Evolutionary conservation across 2,329 filamentous ascomycete species (phyloP), one percentile per base, ranked within the genome.

Genomic region (Phaeosphaeriaceae sp.): DNA sequence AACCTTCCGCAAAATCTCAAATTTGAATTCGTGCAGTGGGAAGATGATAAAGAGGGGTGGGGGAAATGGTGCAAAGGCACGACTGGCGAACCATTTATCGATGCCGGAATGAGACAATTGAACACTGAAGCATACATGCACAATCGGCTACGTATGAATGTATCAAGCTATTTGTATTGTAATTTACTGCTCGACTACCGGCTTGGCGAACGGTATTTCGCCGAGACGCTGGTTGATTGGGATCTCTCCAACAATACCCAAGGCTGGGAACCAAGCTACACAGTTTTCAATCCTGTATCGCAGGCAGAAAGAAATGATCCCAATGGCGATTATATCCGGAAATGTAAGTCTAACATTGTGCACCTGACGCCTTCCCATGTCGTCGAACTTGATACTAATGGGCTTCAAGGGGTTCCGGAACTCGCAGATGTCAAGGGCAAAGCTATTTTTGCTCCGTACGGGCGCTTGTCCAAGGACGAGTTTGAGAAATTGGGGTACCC

Each of bases 91-190:
- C 79, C 79, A 0, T 80, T 81, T 37, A 71, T 82, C 6, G 79
- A 81, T 52, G 78, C 79, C 0, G 79, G 79, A 0, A 81, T 82
- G 79, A 63, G 79, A 2, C 79, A 81, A 46, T 62, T 82, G 35
- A 77, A 77, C 34, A 53, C 66, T 1, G 79, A 81, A 52, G 77
- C 72, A 1, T 81, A 78, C 51, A 81, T 82, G 79, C 79, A 82
- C 52, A 81, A 81, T 46, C 73, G 79, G 0, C 62, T 78, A 9
- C 74, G 79, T 26, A 82, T 81, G 79, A 81, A 80, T 40, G 75
- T 77, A 0, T 72, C 72, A 0, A 74, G 67, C 4, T 82, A 81
- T 51, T 62, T 82, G 6, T 74, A 76, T 32, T 79, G 74, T 36
- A 80, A 81, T 44, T 46, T 81, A 8, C 68, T 81, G 1, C 67